Percentiles rank a stretch among this genome's conserved stretches.
Evolutionary conservation across 2,329 filamentous ascomycete genomes (phyloP).

Genomic region (Sarocladium kiliense): DNA sequence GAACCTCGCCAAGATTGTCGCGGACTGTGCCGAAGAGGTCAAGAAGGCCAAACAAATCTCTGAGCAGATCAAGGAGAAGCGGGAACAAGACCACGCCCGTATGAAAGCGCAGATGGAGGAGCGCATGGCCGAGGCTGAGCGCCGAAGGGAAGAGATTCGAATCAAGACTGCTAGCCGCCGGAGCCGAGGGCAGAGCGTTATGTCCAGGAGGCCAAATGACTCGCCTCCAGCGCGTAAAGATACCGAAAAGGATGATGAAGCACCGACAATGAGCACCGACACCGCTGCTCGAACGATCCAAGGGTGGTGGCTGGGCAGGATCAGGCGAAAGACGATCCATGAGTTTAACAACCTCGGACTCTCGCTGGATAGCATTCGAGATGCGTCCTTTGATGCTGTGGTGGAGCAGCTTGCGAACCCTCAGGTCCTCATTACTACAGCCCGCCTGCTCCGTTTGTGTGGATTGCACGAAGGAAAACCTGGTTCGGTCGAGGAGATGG

Average conservation of each 20-base stretch:
- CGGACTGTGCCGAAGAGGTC: conserved; percentile 77
- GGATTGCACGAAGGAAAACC: conserved; percentile 61
- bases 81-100: conserved; percentile 66
- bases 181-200: conserved; percentile 47
- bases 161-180: conserved; percentile 48
- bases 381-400: conserved; percentile 70
- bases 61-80: conserved; percentile 74
- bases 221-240: conserved; percentile 45
- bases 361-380: conserved; percentile 64
- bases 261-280: conserved; percentile 46
- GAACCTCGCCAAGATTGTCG: conserved; percentile 76
- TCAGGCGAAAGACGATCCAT: conserved; percentile 54
- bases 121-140: conserved; percentile 71
- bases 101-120: conserved; percentile 74
- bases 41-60: conserved; percentile 78
- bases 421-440: conserved; percentile 59
- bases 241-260: conserved; percentile 22
- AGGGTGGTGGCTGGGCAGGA: conserved; percentile 60
- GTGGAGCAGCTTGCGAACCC: conserved; percentile 63
- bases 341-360: conserved; percentile 63
- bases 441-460: conserved; percentile 63
- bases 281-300: conserved; percentile 63
- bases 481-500: conserved; percentile 62
- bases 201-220: conserved; percentile 44
- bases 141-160: conserved; percentile 60